A percentile compares a stretch with the other conserved stretches of the same genome.
Evolutionary conservation across 192 early-diverging fungal genomes (phyloP).

Genomic region (Coemansia sp.): DNA sequence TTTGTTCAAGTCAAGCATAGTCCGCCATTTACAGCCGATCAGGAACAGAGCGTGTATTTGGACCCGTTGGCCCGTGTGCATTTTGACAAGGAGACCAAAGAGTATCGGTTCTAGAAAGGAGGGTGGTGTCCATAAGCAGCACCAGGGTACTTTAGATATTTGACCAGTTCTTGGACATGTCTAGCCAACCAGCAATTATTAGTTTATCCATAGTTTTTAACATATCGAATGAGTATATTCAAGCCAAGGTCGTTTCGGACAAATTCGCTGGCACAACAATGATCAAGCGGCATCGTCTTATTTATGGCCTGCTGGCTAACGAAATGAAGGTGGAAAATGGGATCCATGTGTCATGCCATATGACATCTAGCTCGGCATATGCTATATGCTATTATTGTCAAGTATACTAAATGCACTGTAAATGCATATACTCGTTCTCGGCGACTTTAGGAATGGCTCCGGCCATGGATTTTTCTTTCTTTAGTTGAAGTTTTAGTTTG

Average conservation of each 20-base stretch:
- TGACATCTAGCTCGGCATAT: too few relatives aligned
- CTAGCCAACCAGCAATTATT: too few relatives aligned
- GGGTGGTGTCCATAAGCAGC: too few relatives aligned
- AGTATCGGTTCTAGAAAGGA: constrained; percentile 14
- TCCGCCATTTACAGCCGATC: too few relatives aligned
- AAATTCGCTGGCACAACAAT: constrained; percentile 53
- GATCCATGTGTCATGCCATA: constrained; percentile 60
- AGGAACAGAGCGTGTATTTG: constrained; percentile 23
- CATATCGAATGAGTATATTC: background rate
- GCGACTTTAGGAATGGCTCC: too few relatives aligned
- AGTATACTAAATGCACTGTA: too few relatives aligned
- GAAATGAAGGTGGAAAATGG: constrained; percentile 74
- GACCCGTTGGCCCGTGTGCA: constrained; percentile 19
- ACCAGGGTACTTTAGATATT: too few relatives aligned
- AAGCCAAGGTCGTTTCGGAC: constrained; percentile 61
- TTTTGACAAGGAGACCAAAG: constrained; percentile 8
- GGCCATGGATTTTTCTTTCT: too few relatives aligned
- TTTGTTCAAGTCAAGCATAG: constrained; percentile 33
- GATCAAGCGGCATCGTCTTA: constrained; percentile 66
- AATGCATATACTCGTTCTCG: too few relatives aligned
- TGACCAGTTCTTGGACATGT: too few relatives aligned
- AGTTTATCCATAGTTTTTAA: background rate
- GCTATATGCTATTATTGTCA: too few relatives aligned
- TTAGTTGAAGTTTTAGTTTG: too few relatives aligned
- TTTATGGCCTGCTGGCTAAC: constrained; percentile 62